Percentiles rank a stretch among this genome's conserved stretches.
Evolutionary conservation across 345 rosid species (phyloP).

Genomic region (thale cress (Arabidopsis thaliana)): DNA sequence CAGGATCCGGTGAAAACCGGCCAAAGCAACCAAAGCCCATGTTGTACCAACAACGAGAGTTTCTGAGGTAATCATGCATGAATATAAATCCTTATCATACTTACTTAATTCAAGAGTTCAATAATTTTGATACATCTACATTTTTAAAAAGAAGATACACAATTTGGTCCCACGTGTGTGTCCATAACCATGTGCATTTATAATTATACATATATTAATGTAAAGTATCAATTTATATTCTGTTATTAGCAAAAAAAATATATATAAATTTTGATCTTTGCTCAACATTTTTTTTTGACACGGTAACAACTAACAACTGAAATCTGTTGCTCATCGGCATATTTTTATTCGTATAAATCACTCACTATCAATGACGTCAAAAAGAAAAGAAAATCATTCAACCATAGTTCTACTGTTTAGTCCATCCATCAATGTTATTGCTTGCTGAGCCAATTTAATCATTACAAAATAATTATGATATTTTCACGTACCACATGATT

Average conservation of each 20-base stretch:
- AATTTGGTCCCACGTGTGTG: conserved; percentile 39
- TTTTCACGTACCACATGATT: conserved; percentile 41
- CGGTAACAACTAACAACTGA: neutral
- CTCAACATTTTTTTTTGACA: neutral
- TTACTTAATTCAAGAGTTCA: conserved; percentile 12
- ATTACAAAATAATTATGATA: conserved; percentile 33
- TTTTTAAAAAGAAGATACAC: neutral
- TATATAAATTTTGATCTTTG: no score
- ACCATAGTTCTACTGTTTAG: neutral
- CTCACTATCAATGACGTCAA: neutral
- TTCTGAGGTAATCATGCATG: conserved; percentile 16
- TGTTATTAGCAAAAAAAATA: no score
- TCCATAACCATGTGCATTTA: conserved; percentile 37
- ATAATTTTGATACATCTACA: neutral
- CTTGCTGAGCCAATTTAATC: conserved; percentile 27
- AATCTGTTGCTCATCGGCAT: neutral
- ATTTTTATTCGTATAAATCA: neutral
- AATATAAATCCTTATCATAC: conserved; percentile 7
- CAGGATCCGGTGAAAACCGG: conserved; percentile 23
- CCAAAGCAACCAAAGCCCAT: conserved; percentile 22
- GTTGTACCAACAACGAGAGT: conserved; percentile 21
- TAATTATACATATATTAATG: no score
- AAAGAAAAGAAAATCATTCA: neutral
- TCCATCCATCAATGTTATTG: conserved; percentile 20
- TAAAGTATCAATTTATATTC: neutral